Base-by-base conservation (phyloP, 495 filamentous ascomycete species). In the Penicillium lividum region DNA sequence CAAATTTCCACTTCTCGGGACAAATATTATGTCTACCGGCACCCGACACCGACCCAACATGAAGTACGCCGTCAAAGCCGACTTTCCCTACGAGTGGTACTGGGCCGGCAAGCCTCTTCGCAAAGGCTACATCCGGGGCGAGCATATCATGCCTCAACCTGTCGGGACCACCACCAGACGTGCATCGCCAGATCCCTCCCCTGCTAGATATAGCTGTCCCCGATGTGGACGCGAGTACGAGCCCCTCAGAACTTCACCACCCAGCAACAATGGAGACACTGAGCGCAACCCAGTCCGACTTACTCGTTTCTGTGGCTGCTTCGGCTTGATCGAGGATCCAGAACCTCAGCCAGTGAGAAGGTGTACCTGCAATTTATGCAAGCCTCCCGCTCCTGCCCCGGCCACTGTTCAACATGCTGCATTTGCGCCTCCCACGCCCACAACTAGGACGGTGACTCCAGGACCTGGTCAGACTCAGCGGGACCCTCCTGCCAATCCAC, bases 81-180 rank as follows among this genome's bases (percentile, higher is more conserved):
- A 61, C 16, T 50, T 50, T 7, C 59, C 50, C 50, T 54, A 51
- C 18, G 48, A 10, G 16, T 45, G 49, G 40, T 69, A 66, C 56
- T 69, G 62, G 65, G 34, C 57, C 22, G 65, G 65, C 51, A 64
- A 68, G 40, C 44, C 67, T 16, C 52, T 68, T 33, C 61, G 56
- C 27, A 50, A 45, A 58, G 62, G 58, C n/a, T 34, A 55, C 4
- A 27, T 22, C 16, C 48, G 49, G 7, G 54, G 50, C 22, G 59
- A 57, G 29, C 50, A 33, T 27, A 45, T 54, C 43, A 25, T 38
- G 47, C 50, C 38, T 30, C 44, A 25, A 15, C 44, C n/a, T 31
- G 16, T 29, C 38, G 34, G 6, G 22, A 51, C 11, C 4, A 2
- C 28, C 18, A 50, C 45, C 18, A 28, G 16, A 8, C 52, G 25